Evolutionary conservation across 1,284 basidiomycete genomes (phyloP), one percentile per base, ranked within the genome.

Genomic region (Fomitiporia mediterranea): DNA sequence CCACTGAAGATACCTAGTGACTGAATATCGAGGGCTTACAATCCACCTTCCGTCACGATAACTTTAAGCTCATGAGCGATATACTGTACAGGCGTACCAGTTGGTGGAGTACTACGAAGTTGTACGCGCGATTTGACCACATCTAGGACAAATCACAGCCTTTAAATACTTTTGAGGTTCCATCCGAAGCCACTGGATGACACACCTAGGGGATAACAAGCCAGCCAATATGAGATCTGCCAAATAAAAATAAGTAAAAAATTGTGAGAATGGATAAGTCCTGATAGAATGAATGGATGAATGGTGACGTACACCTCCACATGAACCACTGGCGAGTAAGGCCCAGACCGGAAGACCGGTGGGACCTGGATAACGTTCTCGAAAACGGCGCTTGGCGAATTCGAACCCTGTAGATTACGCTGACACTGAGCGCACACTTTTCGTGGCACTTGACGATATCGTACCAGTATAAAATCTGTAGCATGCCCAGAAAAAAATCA

Each of bases 111-210:
- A 1, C 81, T 69, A 0, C 91, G 83, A 17, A 95, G 79, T 66
- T 98, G 94, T 8, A 97, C 78, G 34, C 93, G 83, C 2, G 90
- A 93, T 74, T 98, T 98, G 48, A 96, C 82, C 2, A 97, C 91
- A 64, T 98, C 94, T 91, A 56, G 1, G 50, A 21, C 48, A 21
- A 37, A 54, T 15, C n/a, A n/a, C n/a, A n/a, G n/a, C n/a, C n/a
- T n/a, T n/a, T n/a, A n/a, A n/a, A n/a, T n/a, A n/a, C n/a, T n/a
- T n/a, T n/a, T n/a, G 25, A 21, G 23, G 25, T 17, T 49, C 2
- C 28, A 47, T 17, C 35, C 47, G 53, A 27, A 23, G 25, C 5
- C 25, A 30, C 0, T 11, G 30, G 32, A 43, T 13, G 21, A 62
- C 69, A 19, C 50, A 87, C 86, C 87, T 3, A 94, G 74, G 0